Percentiles rank a stretch among this genome's conserved stretches.
Conservation (phyloP, 169 alveolate species). For the Hepatocystis sp. region DNA sequence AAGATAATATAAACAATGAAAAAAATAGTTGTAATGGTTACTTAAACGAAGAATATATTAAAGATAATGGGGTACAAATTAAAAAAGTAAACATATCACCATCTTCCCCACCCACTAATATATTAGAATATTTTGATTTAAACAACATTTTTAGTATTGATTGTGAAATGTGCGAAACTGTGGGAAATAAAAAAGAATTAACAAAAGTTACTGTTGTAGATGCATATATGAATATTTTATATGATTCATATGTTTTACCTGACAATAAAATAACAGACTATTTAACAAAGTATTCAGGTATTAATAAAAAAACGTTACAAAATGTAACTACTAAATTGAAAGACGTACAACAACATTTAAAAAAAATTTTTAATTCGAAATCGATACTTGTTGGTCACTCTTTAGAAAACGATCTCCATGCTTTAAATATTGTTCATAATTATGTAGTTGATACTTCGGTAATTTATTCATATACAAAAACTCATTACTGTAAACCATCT, state of each 20-base stretch:
- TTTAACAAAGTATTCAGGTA: constrained; percentile 80
- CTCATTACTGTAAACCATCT: constrained; percentile 46
- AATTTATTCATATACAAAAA: constrained; percentile 26
- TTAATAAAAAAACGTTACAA: constrained; percentile 69
- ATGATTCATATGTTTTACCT: constrained; percentile 79
- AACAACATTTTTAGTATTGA: constrained; percentile 77
- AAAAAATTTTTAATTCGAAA: constrained; percentile 56
- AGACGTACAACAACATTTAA: constrained; percentile 73
- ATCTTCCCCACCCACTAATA: too few relatives aligned
- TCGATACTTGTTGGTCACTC: constrained; percentile 80
- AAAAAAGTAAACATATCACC: too few relatives aligned
- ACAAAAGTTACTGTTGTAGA: constrained; percentile 80
- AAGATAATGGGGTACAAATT: not conserved
- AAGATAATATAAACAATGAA: not conserved
- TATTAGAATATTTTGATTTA: constrained; percentile 48
- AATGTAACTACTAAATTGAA: constrained; percentile 67
- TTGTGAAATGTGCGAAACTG: constrained; percentile 81
- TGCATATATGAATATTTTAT: constrained; percentile 72
- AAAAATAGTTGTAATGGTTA: not conserved
- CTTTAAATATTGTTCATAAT: constrained; percentile 65
- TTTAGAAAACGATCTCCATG: constrained; percentile 77
- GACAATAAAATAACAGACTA: constrained; percentile 64
- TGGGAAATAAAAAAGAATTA: constrained; percentile 36
- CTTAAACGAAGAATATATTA: not conserved
- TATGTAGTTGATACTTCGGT: constrained; percentile 77